Evolutionary conservation across 441 rosid species (phyloP).

Genomic region (Monsonia emarginata): DNA sequence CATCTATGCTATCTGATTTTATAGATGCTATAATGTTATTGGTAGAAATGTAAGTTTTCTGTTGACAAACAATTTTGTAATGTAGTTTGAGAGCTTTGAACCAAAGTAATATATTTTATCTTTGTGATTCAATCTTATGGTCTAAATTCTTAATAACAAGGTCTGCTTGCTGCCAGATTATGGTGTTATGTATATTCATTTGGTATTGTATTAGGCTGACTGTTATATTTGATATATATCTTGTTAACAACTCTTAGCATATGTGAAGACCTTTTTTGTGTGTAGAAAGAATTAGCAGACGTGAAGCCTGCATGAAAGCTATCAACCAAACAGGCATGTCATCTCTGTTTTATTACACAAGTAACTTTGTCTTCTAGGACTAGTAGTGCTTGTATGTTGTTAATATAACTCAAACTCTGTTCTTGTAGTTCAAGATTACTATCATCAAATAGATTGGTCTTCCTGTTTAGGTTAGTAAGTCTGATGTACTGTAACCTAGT

Average conservation of each 20-base stretch:
- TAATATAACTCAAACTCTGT: too few relatives aligned
- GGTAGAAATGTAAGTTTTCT: not conserved
- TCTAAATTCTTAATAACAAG: not conserved
- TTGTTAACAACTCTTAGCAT: not conserved
- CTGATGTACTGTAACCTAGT: too few relatives aligned
- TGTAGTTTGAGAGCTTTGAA: not conserved
- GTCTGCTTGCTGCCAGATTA: not conserved
- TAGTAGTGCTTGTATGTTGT: not conserved
- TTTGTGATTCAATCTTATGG: not conserved
- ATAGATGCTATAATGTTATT: not conserved
- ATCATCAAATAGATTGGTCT: too few relatives aligned
- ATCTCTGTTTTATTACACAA: too few relatives aligned
- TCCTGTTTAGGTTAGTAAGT: too few relatives aligned
- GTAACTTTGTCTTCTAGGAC: not conserved
- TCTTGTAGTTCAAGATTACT: too few relatives aligned
- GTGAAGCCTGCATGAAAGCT: too few relatives aligned
- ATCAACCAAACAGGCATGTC: too few relatives aligned
- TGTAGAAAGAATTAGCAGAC: too few relatives aligned
- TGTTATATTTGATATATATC: not conserved
- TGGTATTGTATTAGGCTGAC: not conserved
- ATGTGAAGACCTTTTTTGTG: too few relatives aligned
- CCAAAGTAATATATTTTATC: too few relatives aligned
- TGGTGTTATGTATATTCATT: not conserved
- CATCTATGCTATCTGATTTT: not conserved
- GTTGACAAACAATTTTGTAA: not conserved